Percentiles rank a stretch among this genome's conserved stretches.
Evolutionary conservation across 345 rosid genomes (phyloP).

Genomic region (Aegle marmelos): DNA sequence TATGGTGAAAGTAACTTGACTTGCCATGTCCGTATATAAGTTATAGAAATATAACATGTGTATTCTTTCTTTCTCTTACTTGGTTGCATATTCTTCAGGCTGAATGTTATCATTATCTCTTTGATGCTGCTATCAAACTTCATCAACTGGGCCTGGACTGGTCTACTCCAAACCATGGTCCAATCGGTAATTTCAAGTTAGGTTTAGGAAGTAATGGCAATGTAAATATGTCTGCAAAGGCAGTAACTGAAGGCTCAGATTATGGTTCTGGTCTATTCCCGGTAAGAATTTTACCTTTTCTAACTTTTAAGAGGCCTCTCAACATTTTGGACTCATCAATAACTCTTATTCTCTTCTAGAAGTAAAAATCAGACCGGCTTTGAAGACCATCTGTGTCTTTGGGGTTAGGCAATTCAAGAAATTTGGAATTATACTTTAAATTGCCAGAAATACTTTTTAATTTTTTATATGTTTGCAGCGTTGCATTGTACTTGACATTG

Average conservation of each 20-base stretch:
- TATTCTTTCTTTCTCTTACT: constrained; percentile 1
- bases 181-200: constrained; percentile 43
- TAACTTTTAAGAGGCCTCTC: not conserved
- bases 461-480: constrained; percentile 48
- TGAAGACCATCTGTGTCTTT: not conserved
- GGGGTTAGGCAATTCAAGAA: not conserved
- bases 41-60: not conserved
- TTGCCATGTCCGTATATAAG: not conserved
- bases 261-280: constrained; percentile 33
- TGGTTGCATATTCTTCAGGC: constrained; percentile 48
- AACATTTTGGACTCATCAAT: not conserved
- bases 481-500: constrained; percentile 90
- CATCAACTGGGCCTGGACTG: constrained; percentile 74
- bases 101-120: constrained; percentile 88
- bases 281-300: constrained; percentile 36
- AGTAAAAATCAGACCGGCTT: not conserved
- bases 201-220: constrained; percentile 22
- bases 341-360: not conserved
- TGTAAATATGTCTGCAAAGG: constrained; percentile 35
- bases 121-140: constrained; percentile 93
- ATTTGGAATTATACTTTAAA: not conserved
- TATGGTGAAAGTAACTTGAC: not conserved
- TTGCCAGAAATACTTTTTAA: not conserved
- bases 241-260: constrained; percentile 41
- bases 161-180: constrained; percentile 76